phyloP scores from a whole-genome alignment of 139 green algal species.

The Chlorella sp. region DNA sequence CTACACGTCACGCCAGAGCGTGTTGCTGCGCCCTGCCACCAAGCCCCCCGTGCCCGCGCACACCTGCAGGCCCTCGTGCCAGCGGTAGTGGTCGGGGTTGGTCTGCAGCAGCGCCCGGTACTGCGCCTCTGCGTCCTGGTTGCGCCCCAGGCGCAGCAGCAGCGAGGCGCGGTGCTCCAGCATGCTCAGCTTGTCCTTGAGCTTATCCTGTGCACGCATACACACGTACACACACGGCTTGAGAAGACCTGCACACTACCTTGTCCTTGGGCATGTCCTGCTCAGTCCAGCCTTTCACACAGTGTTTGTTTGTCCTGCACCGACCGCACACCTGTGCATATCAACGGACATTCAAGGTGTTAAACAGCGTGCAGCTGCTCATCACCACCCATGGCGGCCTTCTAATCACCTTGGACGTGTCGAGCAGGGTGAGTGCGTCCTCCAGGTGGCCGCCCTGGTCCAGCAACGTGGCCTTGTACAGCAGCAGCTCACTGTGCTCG shows the following conservation, averaged over 20 bases:
- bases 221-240: not conserved
- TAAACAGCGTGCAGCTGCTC: too few species aligned
- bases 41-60: too few species aligned
- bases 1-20: too few species aligned
- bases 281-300: too few species aligned
- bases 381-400: too few species aligned
- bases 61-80: conserved; percentile 64
- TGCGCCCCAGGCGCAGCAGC: conserved; percentile 39
- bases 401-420: conserved; percentile 40
- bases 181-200: conserved; percentile 73
- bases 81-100: conserved; percentile 76
- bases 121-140: conserved; percentile 47
- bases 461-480: conserved; percentile 88
- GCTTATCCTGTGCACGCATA: conserved; percentile 34
- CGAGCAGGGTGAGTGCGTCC: conserved; percentile 53
- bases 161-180: conserved; percentile 60
- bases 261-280: too few species aligned
- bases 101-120: conserved; percentile 66
- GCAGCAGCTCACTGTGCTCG: conserved; percentile 92
- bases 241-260: not conserved
- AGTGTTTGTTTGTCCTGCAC: too few species aligned
- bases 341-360: not conserved
- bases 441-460: conserved; percentile 62
- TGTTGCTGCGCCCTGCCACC: too few species aligned
- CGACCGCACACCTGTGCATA: too few species aligned